Evolutionary conservation across 805 yeast species (phyloP).

Genomic region (Cyberlindnera misumaiensis): DNA sequence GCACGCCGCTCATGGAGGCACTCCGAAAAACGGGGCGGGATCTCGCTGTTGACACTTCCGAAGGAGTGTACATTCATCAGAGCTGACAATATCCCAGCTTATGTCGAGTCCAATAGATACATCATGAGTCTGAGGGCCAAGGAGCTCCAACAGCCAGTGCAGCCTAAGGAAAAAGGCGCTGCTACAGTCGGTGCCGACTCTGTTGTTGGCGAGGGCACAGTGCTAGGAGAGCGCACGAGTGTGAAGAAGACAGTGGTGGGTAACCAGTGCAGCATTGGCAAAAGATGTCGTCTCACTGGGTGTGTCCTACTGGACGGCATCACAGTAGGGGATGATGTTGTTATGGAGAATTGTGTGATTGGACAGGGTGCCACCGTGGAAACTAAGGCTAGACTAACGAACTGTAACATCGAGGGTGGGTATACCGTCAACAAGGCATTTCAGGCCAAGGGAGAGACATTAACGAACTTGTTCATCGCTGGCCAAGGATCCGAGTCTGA

Average conservation of each 20-base stretch:
- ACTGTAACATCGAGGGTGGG: constrained; percentile 81
- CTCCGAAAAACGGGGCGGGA: constrained; percentile 45
- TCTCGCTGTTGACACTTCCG: constrained; percentile 70
- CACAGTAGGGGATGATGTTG: constrained; percentile 67
- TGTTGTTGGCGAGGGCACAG: constrained; percentile 60
- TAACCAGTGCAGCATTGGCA: constrained; percentile 66
- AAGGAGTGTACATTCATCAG: constrained; percentile 65
- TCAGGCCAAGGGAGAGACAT: constrained; percentile 50
- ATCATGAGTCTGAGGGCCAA: constrained; percentile 62
- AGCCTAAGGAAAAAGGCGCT: constrained; percentile 36
- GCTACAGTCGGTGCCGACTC: constrained; percentile 79
- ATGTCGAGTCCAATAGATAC: constrained; percentile 83
- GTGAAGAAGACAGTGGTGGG: constrained; percentile 86
- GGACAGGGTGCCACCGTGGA: constrained; percentile 66
- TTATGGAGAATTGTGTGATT: constrained; percentile 75
- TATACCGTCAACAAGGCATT: constrained; percentile 56
- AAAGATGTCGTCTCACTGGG: constrained; percentile 81
- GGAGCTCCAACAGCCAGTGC: constrained; percentile 15
- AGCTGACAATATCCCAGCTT: constrained; percentile 71
- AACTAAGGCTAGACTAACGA: constrained; percentile 57
- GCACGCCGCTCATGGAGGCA: constrained; percentile 93
- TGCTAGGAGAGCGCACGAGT: constrained; percentile 73
- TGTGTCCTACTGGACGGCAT: constrained; percentile 72
- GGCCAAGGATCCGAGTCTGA: constrained; percentile 19
- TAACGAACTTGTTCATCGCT: constrained; percentile 30